Percentiles rank a stretch among this genome's conserved stretches.
Evolutionary conservation across 139 green algal genomes (phyloP).

Genomic region (Chlorella ohadii): DNA sequence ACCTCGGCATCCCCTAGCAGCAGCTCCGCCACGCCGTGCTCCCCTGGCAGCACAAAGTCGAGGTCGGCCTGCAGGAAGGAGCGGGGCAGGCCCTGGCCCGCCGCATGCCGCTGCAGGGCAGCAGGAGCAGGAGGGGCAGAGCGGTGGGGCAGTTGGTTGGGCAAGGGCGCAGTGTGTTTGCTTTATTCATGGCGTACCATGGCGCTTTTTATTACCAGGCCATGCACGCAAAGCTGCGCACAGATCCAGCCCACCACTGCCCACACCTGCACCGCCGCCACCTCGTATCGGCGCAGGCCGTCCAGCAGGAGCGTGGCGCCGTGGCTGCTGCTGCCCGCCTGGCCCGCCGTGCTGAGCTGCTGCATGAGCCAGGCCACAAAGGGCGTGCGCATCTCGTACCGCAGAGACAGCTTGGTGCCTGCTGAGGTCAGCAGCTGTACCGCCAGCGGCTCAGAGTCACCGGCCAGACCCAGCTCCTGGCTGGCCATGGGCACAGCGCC

Average conservation of each 20-base stretch:
- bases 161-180: too few relatives aligned
- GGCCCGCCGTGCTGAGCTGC: slow-evolving; percentile 42
- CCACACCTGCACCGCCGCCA: slow-evolving; percentile 49
- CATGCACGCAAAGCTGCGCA: too few relatives aligned
- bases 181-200: too few relatives aligned
- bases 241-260: too few relatives aligned
- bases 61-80: slow-evolving; percentile 78
- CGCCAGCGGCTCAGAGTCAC: background rate
- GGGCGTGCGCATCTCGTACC: slow-evolving; percentile 71
- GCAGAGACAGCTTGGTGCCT: slow-evolving; percentile 55
- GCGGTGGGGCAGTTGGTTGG: too few relatives aligned
- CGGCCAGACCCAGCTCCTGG: slow-evolving; percentile 47
- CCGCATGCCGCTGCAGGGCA: background rate
- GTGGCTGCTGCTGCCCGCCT: background rate
- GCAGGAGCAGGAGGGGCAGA: too few relatives aligned
- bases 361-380: slow-evolving; percentile 76
- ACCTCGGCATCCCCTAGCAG: slow-evolving; percentile 41
- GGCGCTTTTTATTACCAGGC: too few relatives aligned
- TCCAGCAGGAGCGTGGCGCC: slow-evolving; percentile 43
- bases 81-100: slow-evolving; percentile 52
- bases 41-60: slow-evolving; percentile 62
- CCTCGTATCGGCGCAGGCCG: slow-evolving; percentile 70
- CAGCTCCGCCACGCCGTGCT: background rate
- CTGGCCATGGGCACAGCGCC: slow-evolving; percentile 66
- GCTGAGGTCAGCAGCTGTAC: slow-evolving; percentile 21